Conservation (phyloP, 208 protist genomes). For the Trypanosomatidae sp. region DNA sequence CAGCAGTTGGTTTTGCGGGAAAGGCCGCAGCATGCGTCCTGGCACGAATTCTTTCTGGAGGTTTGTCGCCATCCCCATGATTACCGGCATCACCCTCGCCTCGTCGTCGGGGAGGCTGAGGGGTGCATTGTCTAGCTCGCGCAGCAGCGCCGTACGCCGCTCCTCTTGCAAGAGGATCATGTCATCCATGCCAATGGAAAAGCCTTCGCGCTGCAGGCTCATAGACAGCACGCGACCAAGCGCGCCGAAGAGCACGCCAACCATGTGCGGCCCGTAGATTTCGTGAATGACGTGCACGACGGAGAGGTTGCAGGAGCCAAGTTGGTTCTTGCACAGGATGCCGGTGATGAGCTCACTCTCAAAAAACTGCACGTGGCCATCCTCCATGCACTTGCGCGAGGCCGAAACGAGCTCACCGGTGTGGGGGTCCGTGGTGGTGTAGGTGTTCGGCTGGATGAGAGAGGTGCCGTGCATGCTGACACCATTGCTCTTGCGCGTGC, state of each 20-base stretch:
- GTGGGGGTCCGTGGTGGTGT: constrained; percentile 54
- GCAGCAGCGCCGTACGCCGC: constrained; percentile 68
- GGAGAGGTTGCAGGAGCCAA: constrained; percentile 82
- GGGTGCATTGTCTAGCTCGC: constrained; percentile 77
- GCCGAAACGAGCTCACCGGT: constrained; percentile 44
- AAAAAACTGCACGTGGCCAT: constrained; percentile 88
- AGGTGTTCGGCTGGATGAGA: constrained; percentile 81
- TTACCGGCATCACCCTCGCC: constrained; percentile 66
- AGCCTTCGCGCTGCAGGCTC: constrained; percentile 95
- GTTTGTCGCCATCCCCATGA: constrained; percentile 79
- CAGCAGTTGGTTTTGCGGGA: constrained; percentile 98
- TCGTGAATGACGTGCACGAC: constrained; percentile 97
- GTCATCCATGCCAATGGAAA: constrained; percentile 99
- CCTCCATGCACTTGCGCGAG: constrained; percentile 52
- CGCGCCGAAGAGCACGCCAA: constrained; percentile 94
- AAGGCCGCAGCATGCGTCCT: constrained; percentile 87
- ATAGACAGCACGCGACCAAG: constrained; percentile 96
- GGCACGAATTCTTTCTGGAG: constrained; percentile 92
- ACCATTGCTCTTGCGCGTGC: constrained; percentile 30
- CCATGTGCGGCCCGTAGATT: constrained; percentile 95
- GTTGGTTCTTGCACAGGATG: constrained; percentile 98
- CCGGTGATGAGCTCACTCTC: constrained; percentile 96
- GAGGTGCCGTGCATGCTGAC: constrained; percentile 87
- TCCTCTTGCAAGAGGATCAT: constrained; percentile 90
- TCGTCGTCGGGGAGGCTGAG: constrained; percentile 77